These are phyloP conservation scores for Diophrys sp. DNA, from an alignment of 73 alveolate species.

Conservation along the genomic window DNA sequence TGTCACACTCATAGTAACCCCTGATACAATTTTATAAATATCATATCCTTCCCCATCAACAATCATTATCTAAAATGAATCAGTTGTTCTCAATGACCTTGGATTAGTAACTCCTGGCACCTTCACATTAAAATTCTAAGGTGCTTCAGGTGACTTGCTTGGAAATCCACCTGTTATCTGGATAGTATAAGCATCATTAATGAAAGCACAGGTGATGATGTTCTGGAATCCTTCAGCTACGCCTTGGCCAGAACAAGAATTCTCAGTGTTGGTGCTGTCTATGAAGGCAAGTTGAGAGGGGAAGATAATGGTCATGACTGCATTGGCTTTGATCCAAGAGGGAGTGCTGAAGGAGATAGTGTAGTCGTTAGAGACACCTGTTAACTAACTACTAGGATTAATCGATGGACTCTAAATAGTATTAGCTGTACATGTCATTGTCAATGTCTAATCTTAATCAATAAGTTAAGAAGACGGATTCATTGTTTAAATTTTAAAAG, in stretches of 20 bases:
- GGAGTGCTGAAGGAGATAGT: constrained; percentile 11
- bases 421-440: neutral
- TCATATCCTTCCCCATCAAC: constrained; percentile 1
- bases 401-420: neutral
- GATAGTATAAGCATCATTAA: neutral
- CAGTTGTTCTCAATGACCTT: constrained; percentile 9
- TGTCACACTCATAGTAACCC: constrained; percentile 16
- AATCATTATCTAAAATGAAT: neutral
- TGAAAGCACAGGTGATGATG: neutral
- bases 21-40: constrained; percentile 1
- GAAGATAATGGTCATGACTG: constrained; percentile 4
- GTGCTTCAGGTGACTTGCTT: neutral
- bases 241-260: neutral
- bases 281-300: constrained; percentile 6
- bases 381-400: neutral
- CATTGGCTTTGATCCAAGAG: neutral
- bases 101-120: constrained; percentile 16
- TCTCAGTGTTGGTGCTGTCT: neutral
- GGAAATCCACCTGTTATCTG: constrained; percentile 7
- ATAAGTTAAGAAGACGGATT: neutral
- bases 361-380: neutral
- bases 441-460: neutral
- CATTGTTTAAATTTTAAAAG: neutral
- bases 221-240: neutral
- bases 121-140: neutral